Conservation (phyloP, 176 grass and related monocot genomes). For the maize (Zea mays) region DNA sequence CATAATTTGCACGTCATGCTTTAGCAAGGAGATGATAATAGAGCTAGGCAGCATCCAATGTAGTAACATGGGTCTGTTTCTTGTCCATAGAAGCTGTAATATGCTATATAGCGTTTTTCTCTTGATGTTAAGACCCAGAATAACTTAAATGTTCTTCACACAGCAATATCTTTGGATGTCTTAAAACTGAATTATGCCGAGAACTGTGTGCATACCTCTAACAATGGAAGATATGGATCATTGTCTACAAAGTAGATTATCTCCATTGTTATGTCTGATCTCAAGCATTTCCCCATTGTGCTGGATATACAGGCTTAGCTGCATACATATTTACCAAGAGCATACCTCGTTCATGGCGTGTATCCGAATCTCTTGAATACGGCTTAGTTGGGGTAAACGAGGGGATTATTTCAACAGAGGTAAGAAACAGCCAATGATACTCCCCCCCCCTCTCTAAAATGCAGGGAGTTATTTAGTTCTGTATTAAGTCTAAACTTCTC, state of each 20-base stretch:
- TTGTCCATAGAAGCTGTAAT: conserved; percentile 24
- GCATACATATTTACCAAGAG: conserved; percentile 96
- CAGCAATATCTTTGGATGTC: background rate
- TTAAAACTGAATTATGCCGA: conserved; percentile 2
- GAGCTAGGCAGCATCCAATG: background rate
- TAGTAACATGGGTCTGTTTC: background rate
- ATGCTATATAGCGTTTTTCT: background rate
- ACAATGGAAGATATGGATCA: conserved; percentile 12
- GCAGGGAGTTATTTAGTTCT: no score
- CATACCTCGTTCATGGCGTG: conserved; percentile 86
- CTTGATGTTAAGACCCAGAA: background rate
- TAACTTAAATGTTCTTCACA: background rate
- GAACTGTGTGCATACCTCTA: background rate
- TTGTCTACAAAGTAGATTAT: background rate
- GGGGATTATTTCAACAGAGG: conserved; percentile 93
- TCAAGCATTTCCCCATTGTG: background rate
- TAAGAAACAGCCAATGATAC: background rate
- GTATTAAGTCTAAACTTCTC: background rate
- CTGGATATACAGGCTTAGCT: conserved; percentile 66
- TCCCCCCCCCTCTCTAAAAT: no score
- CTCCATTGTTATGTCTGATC: background rate
- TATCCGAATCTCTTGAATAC: conserved; percentile 95
- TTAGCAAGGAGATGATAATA: background rate
- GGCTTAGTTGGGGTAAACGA: conserved; percentile 94
- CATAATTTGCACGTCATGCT: background rate